Base-by-base conservation (phyloP, 106 monocot species). In the Iris macrosiphon region DNA sequence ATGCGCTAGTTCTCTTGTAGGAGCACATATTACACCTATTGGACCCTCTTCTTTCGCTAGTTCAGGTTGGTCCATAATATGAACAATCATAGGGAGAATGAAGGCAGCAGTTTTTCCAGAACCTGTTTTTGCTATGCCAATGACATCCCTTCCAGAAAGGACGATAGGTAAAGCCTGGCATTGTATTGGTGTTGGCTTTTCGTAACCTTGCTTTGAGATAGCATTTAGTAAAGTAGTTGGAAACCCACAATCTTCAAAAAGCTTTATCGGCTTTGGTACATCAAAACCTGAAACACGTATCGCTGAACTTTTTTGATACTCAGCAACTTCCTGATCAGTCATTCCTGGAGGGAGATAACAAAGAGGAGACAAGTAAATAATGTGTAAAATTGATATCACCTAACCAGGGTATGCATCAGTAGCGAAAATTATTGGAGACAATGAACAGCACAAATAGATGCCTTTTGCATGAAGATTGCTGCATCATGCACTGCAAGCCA, bases 111-210 rank as follows among this genome's bases (percentile, higher is more conserved):
- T 89, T 64, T 89, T 89, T 1, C 89, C 89, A 48, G 89, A 89
- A 38, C 89, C 89, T 24, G 89, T 89, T 63, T 89, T 89, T 32
- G 89, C 89, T 73, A 89, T 89, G 58, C 89, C 89, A 44, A 89
- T 89, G 12, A 83, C 71, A 63, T 89, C 89, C 57, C 89, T 83
- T 58, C 89, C 89, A 52, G 79, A 80, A 30, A 89, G 76, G 9
- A 74, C 60, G 31, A 89, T 65, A 7, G 89, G 83, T n/a, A 89
- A 32, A 42, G 89, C 75, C 63, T 89, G 89, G 56, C 83, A 83
- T 33, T 89, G 89, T 59, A 89, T 83, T 55, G 89, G 15, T 37
- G 83, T 89, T 59, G 89, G 89, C 50, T 80, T 89, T 64, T 89
- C 79, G 65, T 79, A 89, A 26, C 67, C 70, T 29, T 83, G 89